phyloP scores from a whole-genome alignment of 2,329 filamentous ascomycete genomes.

The Trichoderma sp. region DNA sequence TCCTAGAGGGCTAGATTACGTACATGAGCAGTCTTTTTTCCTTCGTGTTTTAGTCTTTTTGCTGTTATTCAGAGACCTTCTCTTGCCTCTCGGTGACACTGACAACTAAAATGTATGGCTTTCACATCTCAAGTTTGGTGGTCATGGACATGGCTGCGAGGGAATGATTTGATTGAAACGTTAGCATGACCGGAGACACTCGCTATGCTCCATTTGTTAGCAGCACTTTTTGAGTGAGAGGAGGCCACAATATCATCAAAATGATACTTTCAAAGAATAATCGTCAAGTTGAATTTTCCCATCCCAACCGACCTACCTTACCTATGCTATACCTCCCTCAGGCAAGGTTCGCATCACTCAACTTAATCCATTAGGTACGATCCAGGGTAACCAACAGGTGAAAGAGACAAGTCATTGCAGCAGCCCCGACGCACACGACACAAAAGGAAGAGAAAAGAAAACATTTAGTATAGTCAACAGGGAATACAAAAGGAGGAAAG shows the following conservation, averaged over 20 bases:
- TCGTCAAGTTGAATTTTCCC: background rate
- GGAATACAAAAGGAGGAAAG: slow-evolving; percentile 17
- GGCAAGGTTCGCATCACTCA: background rate
- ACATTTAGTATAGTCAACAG: background rate
- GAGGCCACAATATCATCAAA: too few relatives aligned
- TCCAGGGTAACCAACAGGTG: background rate
- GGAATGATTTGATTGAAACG: too few relatives aligned
- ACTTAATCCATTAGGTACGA: background rate
- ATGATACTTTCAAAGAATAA: too few relatives aligned
- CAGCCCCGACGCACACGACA: background rate
- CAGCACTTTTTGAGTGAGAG: too few relatives aligned
- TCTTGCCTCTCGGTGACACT: too few relatives aligned
- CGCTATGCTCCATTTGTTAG: too few relatives aligned
- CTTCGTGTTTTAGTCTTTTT: too few relatives aligned
- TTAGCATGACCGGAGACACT: too few relatives aligned
- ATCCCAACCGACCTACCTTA: background rate
- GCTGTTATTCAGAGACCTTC: too few relatives aligned
- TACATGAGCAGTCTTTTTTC: slow-evolving; percentile 8
- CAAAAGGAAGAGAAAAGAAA: background rate
- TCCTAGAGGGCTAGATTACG: background rate
- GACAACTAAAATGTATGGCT: too few relatives aligned
- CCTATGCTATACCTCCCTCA: background rate
- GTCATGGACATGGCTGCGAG: too few relatives aligned
- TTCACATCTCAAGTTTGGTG: too few relatives aligned
- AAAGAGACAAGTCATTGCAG: background rate